Evolutionary conservation across 768 basidiomycete genomes (phyloP).

Genomic region (Calocera viscosa): DNA sequence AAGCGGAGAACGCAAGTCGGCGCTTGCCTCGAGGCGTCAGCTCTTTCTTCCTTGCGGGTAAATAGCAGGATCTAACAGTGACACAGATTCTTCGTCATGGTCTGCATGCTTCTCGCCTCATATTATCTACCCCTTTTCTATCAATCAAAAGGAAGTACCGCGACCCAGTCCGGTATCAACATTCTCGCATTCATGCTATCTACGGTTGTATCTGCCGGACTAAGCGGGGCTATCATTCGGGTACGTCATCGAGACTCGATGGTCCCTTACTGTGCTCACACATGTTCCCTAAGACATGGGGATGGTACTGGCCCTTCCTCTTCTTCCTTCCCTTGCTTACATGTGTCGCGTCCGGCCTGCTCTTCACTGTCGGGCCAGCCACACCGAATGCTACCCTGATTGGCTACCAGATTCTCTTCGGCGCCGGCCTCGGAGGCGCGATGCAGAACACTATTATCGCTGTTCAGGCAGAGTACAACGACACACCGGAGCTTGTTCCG

Average conservation of each 20-base stretch:
- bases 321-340: background rate
- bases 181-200: conserved; percentile 27
- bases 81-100: conserved; percentile 15
- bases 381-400: conserved; percentile 9
- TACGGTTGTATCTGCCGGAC: conserved; percentile 22
- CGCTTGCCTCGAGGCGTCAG: conserved; percentile 16
- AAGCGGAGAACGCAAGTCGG: conserved; percentile 24
- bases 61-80: no score
- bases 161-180: conserved; percentile 27
- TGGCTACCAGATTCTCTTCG: conserved; percentile 15
- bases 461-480: conserved; percentile 3
- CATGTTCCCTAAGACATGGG: background rate
- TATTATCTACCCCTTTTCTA: conserved; percentile 19
- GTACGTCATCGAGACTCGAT: no score
- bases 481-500: conserved; percentile 11
- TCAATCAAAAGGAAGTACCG: conserved; percentile 19
- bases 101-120: conserved; percentile 8
- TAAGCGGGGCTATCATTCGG: conserved; percentile 17
- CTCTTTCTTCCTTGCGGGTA: no score
- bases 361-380: conserved; percentile 12
- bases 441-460: background rate
- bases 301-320: background rate
- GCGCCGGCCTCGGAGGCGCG: background rate
- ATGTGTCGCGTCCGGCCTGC: conserved; percentile 7
- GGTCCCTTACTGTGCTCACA: background rate